Base-by-base conservation (phyloP, 257 asterid species). In the Forsythia suspensa region DNA sequence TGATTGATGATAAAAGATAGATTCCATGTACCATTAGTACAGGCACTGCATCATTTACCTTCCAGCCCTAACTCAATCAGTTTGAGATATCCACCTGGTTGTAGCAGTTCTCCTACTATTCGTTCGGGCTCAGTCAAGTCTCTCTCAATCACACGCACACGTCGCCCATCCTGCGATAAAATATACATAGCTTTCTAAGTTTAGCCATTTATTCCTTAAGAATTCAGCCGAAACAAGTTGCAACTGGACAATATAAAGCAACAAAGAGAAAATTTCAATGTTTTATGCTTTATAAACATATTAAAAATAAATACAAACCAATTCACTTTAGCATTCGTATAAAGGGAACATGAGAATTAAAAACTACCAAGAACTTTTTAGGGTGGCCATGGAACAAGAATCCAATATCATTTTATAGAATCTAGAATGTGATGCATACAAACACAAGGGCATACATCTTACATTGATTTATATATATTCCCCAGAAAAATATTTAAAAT, bases 71-170 rank as follows among this genome's bases (percentile, higher is more conserved):
- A 83, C 85, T 95, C 97, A 57, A 91, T 80, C 84, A 95, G 81
- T 84, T 95, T 95, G 73, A 95, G 95, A 77, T 93, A 95, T 72
- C 99, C 98, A 72, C 97, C 98, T 2, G 99, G 99, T 81, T 95
- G 99, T 20, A 95, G 86, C 65, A 95, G 90, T 81, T 95, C 99
- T 83, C 99, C 99, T 4, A 95, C 99, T 77, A 95, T 95, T 72
- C 99, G 85, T 77, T 93, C 96, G 8, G 97, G 98, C 86, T 95
- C 98, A 4, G 90, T 76, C 86, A 93, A 88, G 77, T 95, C 98
- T 82, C 99, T 89, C 83, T 95, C 99, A 42, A 95, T 90, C 71
- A 95, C 97, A 73, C 77, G 86, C 61, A 93, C 94, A 52, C 90
- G 84, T 55, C 99, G 88, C 71, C 98, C 98, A 18, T 95, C 98